Base-by-base conservation (phyloP, 2,329 filamentous ascomycete genomes). In the Arachnopeziza araneosa region DNA sequence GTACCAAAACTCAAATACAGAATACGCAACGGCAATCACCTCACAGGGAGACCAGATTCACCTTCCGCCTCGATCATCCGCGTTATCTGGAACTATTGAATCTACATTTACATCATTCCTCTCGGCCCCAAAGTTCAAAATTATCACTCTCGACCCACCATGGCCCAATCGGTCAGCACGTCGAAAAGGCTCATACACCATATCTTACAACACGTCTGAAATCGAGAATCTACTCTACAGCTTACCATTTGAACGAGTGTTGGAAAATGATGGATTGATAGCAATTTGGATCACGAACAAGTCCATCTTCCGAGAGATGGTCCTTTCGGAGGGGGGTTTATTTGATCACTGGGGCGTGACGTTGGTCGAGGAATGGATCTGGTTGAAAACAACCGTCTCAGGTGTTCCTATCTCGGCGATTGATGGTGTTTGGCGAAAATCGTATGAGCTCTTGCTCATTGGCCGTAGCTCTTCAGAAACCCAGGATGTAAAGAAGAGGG, bases 241-340 rank as follows among this genome's bases (percentile, higher is more conserved):
- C 12, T 76, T 88, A 24, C 84, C 84, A n/a, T 64, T 91, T 1
- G 17, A 48, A 24, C 19, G 19, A n/a, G 24, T 32, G 52, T 77
- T 90, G 23, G 74, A 76, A 12, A 66, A 75, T 0, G 75, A 79
- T 26, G 85, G 84, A 17, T 72, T 90, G 0, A 81, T 93, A 0
- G 89, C 82, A 21, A 75, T 93, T 22, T 93, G 90, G 90, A 80
- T 92, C 59, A 93, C 90, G 55, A 93, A 93, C 73, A 90, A 86
- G 64, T 74, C 80, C 1, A 77, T 73, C 0, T 71, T 81, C 54
- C 73, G 83, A 23, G 77, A 85, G 2, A 73, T 82, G 23, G 79
- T 84, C 5, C 74, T 91, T 14, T 78, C 75, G 0, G 72, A 75
- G 1, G 66, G 66, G 1, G 86, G 86, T 1, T 64, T 93, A 1